phyloP scores from a whole-genome alignment of 768 basidiomycete species.

The Porphyrellus cyaneotinctus region DNA sequence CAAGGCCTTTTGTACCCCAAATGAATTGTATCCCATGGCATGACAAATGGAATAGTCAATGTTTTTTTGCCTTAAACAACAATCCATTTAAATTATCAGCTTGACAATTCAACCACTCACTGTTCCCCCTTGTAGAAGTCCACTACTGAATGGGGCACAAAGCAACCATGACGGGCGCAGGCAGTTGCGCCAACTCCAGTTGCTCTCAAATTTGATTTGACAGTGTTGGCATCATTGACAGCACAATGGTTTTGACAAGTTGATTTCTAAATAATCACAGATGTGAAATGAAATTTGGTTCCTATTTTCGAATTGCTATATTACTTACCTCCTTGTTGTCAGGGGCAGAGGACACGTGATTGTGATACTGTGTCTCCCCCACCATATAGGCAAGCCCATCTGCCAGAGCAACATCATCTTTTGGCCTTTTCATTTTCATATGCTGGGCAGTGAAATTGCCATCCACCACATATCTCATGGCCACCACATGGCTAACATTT shows the following conservation, averaged over 20 bases:
- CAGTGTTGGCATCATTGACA: background rate
- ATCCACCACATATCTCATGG: no score
- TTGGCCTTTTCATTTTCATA: background rate
- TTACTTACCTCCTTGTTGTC: background rate
- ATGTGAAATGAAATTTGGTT: no score
- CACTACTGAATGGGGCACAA: conserved; percentile 29
- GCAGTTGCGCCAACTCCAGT: conserved; percentile 1
- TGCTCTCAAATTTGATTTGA: background rate
- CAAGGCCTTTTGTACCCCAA: background rate
- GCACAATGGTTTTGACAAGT: background rate
- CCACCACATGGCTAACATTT: background rate
- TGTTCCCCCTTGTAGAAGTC: conserved; percentile 31
- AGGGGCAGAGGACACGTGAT: background rate
- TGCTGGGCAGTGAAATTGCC: background rate
- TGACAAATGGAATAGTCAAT: conserved; percentile 27
- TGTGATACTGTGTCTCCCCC: background rate
- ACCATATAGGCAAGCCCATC: background rate
- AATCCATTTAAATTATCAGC: no score
- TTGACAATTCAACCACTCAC: no score
- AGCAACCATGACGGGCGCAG: background rate
- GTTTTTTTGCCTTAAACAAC: conserved; percentile 25
- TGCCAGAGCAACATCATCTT: background rate
- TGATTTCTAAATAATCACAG: background rate
- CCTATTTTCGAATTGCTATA: background rate
- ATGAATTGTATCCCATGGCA: conserved; percentile 9